Percentiles rank a stretch among this genome's conserved stretches.
Conservation (phyloP, 768 basidiomycete genomes). For the Pleurotus tuber-regium region DNA sequence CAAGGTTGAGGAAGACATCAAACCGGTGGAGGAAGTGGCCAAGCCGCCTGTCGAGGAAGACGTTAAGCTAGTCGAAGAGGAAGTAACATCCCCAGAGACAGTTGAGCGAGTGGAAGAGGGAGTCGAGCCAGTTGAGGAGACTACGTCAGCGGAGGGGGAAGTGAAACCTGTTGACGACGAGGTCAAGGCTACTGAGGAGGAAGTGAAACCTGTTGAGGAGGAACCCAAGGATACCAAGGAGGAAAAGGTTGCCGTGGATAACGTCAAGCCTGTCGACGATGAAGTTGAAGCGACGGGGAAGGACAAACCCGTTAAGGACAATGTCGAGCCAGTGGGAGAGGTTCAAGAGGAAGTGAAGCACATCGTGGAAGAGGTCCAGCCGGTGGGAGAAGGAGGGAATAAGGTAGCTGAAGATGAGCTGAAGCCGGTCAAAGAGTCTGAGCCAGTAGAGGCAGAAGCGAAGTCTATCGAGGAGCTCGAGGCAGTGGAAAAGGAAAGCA, state of each 20-base stretch:
- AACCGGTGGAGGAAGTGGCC: background rate
- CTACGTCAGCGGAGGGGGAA: too few species aligned
- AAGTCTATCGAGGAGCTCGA: background rate
- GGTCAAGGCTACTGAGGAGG: background rate
- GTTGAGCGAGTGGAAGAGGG: background rate
- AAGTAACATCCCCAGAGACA: background rate
- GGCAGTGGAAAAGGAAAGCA: slow-evolving; percentile 1
- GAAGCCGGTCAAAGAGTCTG: background rate
- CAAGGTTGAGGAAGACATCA: background rate
- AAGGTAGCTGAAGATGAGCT: background rate
- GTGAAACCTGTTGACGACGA: slow-evolving; percentile 4
- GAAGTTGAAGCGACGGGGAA: too few species aligned
- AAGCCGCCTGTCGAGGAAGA: background rate
- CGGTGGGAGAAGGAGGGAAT: too few species aligned
- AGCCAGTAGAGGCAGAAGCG: background rate
- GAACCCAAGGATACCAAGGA: background rate
- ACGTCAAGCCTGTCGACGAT: background rate
- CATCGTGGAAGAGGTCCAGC: too few species aligned
- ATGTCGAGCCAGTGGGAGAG: background rate
- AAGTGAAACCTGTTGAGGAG: background rate
- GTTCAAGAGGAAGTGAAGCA: too few species aligned
- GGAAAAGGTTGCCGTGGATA: background rate
- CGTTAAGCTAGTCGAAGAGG: background rate
- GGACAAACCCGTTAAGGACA: too few species aligned
- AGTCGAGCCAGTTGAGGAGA: slow-evolving; percentile 1